Base-by-base conservation (phyloP, 208 protist genomes). In the Leishmania aethiopica region DNA sequence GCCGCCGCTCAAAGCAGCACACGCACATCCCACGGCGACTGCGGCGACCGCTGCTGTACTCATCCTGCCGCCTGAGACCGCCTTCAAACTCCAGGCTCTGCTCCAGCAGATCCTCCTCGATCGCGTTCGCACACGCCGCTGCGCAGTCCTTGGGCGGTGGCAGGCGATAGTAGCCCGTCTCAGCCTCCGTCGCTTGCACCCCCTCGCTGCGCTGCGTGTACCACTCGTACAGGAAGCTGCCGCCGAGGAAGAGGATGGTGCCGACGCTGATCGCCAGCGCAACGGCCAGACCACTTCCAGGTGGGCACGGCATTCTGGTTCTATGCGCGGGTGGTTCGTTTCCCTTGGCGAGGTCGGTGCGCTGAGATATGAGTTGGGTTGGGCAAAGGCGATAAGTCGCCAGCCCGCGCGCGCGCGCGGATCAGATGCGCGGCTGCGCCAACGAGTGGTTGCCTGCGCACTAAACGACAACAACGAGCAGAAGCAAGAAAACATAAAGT, bases 11-110 rank as follows among this genome's bases (percentile, higher is more conserved):
- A 19, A 51, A 78, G 42, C 84, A 88, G 40, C 25, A 42, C 1
- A 88, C 84, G 40, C 84, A 88, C 37, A 47, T 53, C 35, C 51
- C 74, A 32, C 49, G 28, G 47, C 13, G 72, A 60, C 37, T 72
- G n/a, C 60, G 5, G n/a, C n/a, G n/a, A 66, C 60, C 28, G n/a
- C n/a, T 37, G 60, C 60, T 37, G 25, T 66, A 8, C 60, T 3
- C 25, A 4, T 66, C 60, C 60, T 32, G 25, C n/a, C 8, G n/a
- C 60, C 10, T 66, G 11, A 19, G 0, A 37, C 60, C 28, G n/a
- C n/a, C 25, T 0, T 11, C 60, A 19, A 32, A 6, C n/a, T 37
- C 60, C 60, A 66, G n/a, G 11, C 60, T 37, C 7, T 37, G 40
- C 19, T 76, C 55, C 6, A 42, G 15, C 15, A 32, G 10, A 59